Conservation (phyloP, 148 eudicot genomes). For the Camellia sinensis region DNA sequence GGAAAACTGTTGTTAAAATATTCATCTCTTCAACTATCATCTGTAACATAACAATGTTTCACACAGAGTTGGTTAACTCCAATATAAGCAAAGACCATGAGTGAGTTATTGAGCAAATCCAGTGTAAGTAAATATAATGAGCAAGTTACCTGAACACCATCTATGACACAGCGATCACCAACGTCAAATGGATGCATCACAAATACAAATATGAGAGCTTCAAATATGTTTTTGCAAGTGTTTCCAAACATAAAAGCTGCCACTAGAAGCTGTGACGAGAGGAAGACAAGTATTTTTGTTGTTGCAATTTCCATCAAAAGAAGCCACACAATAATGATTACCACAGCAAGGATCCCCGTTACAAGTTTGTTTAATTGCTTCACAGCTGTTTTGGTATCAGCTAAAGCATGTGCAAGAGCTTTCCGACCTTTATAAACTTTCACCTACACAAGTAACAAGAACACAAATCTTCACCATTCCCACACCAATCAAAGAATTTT, state of each 20-base stretch:
- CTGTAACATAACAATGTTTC: conserved; percentile 23
- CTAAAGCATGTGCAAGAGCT: conserved; percentile 63
- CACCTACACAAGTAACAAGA: conserved; percentile 38
- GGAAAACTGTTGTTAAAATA: conserved; percentile 58
- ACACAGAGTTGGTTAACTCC: background rate
- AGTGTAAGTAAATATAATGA: background rate
- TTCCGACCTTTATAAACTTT: conserved; percentile 53
- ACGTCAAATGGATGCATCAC: conserved; percentile 72
- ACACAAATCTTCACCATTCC: background rate
- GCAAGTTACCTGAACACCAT: conserved; percentile 43
- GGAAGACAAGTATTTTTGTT: conserved; percentile 42
- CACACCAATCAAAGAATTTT: background rate
- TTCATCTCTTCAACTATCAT: conserved; percentile 73
- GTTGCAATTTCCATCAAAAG: conserved; percentile 46
- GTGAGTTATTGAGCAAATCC: background rate
- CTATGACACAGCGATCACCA: conserved; percentile 67
- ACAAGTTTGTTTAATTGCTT: conserved; percentile 55
- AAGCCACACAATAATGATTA: conserved; percentile 50
- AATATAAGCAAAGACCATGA: background rate
- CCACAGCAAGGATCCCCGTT: conserved; percentile 32
- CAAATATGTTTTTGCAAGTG: conserved; percentile 62
- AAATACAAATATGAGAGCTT: conserved; percentile 60
- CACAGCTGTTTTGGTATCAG: conserved; percentile 74
- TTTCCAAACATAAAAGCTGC: conserved; percentile 59
- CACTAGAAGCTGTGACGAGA: conserved; percentile 58